Conservation (phyloP, 208 protist species). For the Crithidia bombi region DNA sequence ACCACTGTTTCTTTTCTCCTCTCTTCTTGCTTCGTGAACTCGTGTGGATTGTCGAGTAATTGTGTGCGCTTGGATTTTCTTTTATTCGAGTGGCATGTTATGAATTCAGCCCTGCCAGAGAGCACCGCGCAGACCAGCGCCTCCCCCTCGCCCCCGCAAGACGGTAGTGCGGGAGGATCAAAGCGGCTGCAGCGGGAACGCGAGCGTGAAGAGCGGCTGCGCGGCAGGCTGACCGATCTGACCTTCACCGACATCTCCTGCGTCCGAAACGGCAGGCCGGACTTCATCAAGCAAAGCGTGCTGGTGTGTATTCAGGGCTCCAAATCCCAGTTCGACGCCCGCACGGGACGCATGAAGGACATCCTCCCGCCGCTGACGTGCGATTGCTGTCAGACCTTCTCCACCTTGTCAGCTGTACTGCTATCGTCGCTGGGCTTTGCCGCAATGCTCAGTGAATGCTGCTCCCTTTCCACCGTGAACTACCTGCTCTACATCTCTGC, state of each 20-base stretch:
- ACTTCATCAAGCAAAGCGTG: conserved; percentile 57
- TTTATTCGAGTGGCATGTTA: conserved; percentile 8
- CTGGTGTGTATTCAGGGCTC: conserved; percentile 73
- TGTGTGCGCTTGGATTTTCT: conserved; percentile 1
- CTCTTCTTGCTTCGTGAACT: too few relatives aligned
- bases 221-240: conserved; percentile 68
- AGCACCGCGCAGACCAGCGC: conserved; percentile 9
- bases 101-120: conserved; percentile 15
- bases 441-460: conserved; percentile 64
- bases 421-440: conserved; percentile 81
- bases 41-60: too few relatives aligned
- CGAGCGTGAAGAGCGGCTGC: conserved; percentile 59
- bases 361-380: conserved; percentile 73
- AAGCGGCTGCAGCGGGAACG: conserved; percentile 48
- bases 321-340: conserved; percentile 84
- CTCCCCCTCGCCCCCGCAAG: conserved; percentile 14
- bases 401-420: conserved; percentile 72
- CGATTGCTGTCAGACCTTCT: conserved; percentile 91
- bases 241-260: conserved; percentile 64
- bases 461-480: conserved; percentile 74
- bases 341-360: conserved; percentile 43
- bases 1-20: too few relatives aligned
- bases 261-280: conserved; percentile 36
- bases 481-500: conserved; percentile 89
- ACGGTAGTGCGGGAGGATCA: conserved; percentile 5